Evolutionary conservation across 2,329 filamentous ascomycete species (phyloP), one percentile per base, ranked within the genome.

Genomic region (Neonectria sp.): DNA sequence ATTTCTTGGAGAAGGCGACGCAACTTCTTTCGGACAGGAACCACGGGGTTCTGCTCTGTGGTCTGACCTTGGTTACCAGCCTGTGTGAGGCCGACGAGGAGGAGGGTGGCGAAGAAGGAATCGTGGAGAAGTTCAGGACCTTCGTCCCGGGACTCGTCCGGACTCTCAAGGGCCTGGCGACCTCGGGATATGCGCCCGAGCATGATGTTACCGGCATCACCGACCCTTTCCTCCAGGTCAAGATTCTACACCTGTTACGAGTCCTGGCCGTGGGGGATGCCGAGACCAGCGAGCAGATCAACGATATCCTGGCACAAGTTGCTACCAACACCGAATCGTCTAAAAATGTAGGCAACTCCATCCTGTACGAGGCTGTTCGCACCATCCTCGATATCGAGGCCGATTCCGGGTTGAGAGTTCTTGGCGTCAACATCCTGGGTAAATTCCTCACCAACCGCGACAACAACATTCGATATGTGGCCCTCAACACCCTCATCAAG

Each of bases 401-500:
- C 25, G 97, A 99, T 79, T 97, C 96, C 11, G 95, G 96, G 40
- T 84, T 99, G 70, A 89, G 97, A 57, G 96, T 99, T 25, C 88
- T 99, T 29, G 96, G 96, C 77, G 96, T 99, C 74, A 99, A 99
- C 79, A 99, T 99, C 72, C 89, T 99, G 27, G 96, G 97, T 79
- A 99, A 98, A 80, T 99, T 99, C 83, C 84, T 99, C 69, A 92
- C 95, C n/a, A 99, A 99, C 85, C 92, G 95, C 75, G 96, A 99
- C 82, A 99, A 99, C 86, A 99, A 99, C 79, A 99, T 99, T 76
- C 92, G 96, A 81, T 99, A 99, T 78, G 96, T 99, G 58, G 96
- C 96, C 21, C 86, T 99, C 58, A 99, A 99, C 82, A 99, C 96
- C 0, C 86, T 99, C 56, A 97, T 98, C 83, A 98, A 98, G 82